Conservation (phyloP, 306 rosid genomes). For the Echinosophora koreensis region DNA sequence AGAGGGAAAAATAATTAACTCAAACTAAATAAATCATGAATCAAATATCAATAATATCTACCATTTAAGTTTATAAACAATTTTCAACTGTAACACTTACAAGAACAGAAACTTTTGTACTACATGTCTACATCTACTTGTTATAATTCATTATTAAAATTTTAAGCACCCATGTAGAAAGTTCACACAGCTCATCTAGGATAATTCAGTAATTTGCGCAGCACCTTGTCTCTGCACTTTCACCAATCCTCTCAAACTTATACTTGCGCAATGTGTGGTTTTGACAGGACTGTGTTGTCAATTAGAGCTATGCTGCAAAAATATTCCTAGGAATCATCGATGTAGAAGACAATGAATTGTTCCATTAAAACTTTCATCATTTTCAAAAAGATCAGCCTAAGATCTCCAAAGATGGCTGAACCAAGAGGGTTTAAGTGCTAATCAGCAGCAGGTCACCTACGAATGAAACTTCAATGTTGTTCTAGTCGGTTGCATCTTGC, state of each 20-base stretch:
- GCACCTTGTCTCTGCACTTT: slow-evolving; percentile 26
- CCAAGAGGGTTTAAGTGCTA: slow-evolving; percentile 27
- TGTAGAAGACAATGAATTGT: not conserved
- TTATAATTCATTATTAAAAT: not conserved
- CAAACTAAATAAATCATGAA: not conserved
- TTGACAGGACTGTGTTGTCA: slow-evolving; percentile 25
- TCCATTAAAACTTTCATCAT: slow-evolving; percentile 36
- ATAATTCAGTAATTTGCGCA: not conserved
- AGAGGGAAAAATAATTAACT: too few relatives aligned
- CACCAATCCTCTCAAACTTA: not conserved
- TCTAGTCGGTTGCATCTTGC: not conserved
- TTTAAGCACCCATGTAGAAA: not conserved
- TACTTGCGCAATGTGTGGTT: not conserved
- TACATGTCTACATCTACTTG: not conserved
- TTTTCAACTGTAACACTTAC: slow-evolving; percentile 1
- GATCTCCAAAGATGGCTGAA: slow-evolving; percentile 41
- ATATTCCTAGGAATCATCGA: slow-evolving; percentile 27
- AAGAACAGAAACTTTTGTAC: slow-evolving; percentile 11
- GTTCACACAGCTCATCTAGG: not conserved
- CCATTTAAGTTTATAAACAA: slow-evolving; percentile 7
- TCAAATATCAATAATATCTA: not conserved
- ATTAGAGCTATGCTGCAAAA: slow-evolving; percentile 33
- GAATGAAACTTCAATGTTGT: slow-evolving; percentile 29
- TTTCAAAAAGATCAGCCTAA: slow-evolving; percentile 25
- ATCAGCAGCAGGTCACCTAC: slow-evolving; percentile 15